These are phyloP conservation scores for Omphalea diandra DNA, from an alignment of 441 rosid species.

Conservation along the genomic window DNA sequence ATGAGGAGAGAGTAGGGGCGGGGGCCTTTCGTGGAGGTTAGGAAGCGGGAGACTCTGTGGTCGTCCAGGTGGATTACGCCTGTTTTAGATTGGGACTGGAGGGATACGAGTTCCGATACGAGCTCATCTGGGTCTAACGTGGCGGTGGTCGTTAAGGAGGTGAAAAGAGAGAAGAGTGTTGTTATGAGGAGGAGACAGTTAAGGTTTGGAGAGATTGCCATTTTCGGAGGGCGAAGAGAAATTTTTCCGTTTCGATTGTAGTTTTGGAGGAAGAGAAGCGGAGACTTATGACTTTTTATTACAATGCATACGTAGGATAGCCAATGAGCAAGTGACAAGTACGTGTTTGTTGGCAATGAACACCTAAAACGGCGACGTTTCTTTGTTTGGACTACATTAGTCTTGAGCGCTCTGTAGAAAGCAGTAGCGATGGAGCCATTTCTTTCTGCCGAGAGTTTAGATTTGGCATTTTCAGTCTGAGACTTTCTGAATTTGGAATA, in stretches of 20 bases:
- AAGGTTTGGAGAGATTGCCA: conserved; percentile 42
- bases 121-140: conserved; percentile 40
- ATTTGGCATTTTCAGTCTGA: no score
- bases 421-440: no score
- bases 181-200: conserved; percentile 20
- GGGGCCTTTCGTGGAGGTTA: conserved; percentile 60
- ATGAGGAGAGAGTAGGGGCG: conserved; percentile 72
- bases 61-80: conserved; percentile 82
- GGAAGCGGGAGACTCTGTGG: conserved; percentile 64
- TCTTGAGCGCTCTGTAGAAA: no score
- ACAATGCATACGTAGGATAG: neutral
- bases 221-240: conserved; percentile 18
- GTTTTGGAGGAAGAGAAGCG: neutral
- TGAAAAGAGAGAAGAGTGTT: conserved; percentile 4
- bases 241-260: neutral
- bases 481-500: neutral
- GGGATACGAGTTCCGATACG: conserved; percentile 45
- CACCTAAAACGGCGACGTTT: neutral
- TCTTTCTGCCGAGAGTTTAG: no score
- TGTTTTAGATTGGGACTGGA: conserved; percentile 52
- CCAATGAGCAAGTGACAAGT: conserved; percentile 5
- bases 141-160: conserved; percentile 14
- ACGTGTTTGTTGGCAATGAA: neutral
- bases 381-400: no score
- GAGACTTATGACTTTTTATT: neutral